Evolutionary conservation across 306 rosid species (phyloP), one percentile per base, ranked within the genome.

Genomic region (Inga oerstediana): DNA sequence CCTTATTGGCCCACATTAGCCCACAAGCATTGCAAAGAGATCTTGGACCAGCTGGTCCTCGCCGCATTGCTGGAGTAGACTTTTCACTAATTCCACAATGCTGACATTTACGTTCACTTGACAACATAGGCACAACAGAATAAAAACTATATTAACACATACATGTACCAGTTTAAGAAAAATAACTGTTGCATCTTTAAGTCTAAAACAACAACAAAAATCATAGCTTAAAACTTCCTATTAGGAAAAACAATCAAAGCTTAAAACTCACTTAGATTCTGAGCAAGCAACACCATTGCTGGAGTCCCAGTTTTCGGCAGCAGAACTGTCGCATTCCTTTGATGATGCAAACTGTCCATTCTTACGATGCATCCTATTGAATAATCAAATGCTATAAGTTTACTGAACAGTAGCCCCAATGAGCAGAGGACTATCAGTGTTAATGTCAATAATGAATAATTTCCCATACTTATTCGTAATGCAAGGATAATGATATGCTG

Each of bases 291-390:
- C 76, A 69, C 89, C 90, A 78, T 75, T 87, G 85, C 88, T 75
- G 78, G 93, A 92, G 79, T 90, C 91, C 81, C 86, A 83, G 76
- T 90, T 92, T 86, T 86, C 93, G 27, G 70, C 77, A 80, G 80
- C 85, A 32, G 81, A 52, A 80, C 80, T 85, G 84, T 61, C 76
- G n/a, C 86, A 82, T 24, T 89, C 94, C 88, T 92, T 92, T 81
- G 88, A 59, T 14, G 97, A 88, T 52, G 94, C 90, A 88, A 92
- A 92, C 76, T 90, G 92, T 65, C 97, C 97, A 88, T 90, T 92
- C 92, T 92, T 90, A 34, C 97, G 97, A 78, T 86, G 89, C 97
- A 93, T 93, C 88, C 97, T 93, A 79, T 81, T 34, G 71, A 65
- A 81, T 59, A 79, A 72, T 56, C 65, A 82, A 64, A 77, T 59